Evolutionary conservation across 345 rosid species (phyloP).

Genomic region (Salix viminalis): DNA sequence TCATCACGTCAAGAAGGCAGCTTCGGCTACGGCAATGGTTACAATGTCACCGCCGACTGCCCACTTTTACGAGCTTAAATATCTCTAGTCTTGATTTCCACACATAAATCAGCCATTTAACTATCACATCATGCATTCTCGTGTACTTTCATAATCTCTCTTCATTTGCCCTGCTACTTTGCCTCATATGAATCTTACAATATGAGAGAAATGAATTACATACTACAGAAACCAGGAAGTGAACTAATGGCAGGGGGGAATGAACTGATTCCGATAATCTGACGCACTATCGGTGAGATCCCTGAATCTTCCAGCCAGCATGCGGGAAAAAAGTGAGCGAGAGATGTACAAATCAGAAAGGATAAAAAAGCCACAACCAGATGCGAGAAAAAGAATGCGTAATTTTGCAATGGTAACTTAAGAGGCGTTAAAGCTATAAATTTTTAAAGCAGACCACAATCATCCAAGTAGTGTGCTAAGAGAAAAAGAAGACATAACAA

Average conservation of each 20-base stretch:
- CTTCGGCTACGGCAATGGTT: no score
- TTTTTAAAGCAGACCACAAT: conserved; percentile 4
- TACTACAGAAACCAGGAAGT: neutral
- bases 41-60: no score
- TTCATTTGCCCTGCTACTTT: neutral
- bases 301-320: neutral
- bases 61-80: neutral
- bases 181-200: no score
- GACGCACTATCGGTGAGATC: neutral
- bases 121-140: neutral
- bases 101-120: neutral
- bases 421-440: neutral
- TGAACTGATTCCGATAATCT: no score
- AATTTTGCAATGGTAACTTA: no score
- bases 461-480: neutral
- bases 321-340: neutral
- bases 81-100: neutral
- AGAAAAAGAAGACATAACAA: neutral
- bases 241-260: no score
- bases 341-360: neutral
- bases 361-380: neutral
- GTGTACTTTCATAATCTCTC: neutral
- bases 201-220: neutral
- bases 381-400: neutral
- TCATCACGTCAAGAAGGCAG: no score